Evolutionary conservation across 2,329 filamentous ascomycete genomes (phyloP).

Genomic region (Mollisiaceae sp.): DNA sequence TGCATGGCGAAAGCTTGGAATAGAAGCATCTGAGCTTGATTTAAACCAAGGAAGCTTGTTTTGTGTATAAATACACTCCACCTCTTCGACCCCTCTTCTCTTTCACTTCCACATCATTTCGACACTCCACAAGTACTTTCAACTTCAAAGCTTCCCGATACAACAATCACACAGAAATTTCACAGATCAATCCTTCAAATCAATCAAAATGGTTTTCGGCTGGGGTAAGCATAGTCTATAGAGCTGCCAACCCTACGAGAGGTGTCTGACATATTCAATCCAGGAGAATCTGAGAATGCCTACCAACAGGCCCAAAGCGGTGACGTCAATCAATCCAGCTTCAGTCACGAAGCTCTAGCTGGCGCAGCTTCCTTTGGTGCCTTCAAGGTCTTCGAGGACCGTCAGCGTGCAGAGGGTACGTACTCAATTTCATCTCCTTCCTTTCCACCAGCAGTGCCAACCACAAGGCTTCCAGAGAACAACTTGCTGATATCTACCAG

Average conservation of each 20-base stretch:
- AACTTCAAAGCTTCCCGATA: background rate
- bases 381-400: constrained; percentile 80
- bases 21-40: background rate
- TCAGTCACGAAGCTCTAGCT: constrained; percentile 76
- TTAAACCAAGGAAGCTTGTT: background rate
- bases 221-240: constrained; percentile 31
- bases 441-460: background rate
- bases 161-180: background rate
- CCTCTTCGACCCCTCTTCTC: background rate
- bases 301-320: constrained; percentile 50
- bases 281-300: constrained; percentile 49
- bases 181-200: constrained; percentile 18
- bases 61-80: background rate
- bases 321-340: constrained; percentile 53
- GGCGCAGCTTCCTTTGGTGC: constrained; percentile 79
- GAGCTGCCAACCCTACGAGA: background rate
- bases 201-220: constrained; percentile 38
- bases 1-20: background rate
- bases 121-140: background rate
- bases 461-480: background rate
- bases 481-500: constrained; percentile 39
- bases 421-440: background rate
- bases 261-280: background rate
- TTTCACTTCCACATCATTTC: background rate
- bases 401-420: constrained; percentile 71